Percentiles rank a stretch among this genome's conserved stretches.
These are phyloP conservation scores for Debaryomyces robertsiae DNA, from an alignment of 1,139 yeast genomes.

Conservation along the genomic window DNA sequence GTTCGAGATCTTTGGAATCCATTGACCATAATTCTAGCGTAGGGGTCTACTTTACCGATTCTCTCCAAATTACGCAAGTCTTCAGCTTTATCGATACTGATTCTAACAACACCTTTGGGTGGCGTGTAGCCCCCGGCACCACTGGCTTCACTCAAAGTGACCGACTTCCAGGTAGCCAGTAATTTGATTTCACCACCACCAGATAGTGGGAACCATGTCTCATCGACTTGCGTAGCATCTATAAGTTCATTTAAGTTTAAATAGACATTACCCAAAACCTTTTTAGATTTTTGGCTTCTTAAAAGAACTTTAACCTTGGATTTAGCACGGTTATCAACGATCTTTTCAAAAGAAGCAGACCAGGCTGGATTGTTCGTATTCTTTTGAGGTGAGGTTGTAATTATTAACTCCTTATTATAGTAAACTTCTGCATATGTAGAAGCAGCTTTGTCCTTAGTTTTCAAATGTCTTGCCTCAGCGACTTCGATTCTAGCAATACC, in stretches of 20 bases:
- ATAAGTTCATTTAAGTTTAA: conserved; percentile 70
- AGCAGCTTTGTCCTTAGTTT: conserved; percentile 46
- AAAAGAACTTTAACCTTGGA: conserved; percentile 67
- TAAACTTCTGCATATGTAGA: conserved; percentile 73
- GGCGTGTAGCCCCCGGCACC: conserved; percentile 83
- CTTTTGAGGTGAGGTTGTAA: conserved; percentile 60
- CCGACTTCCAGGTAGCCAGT: conserved; percentile 83
- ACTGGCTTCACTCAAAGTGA: conserved; percentile 62
- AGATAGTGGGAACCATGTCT: conserved; percentile 70
- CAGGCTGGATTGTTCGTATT: conserved; percentile 70
- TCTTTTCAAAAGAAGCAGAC: conserved; percentile 66
- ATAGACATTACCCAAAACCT: conserved; percentile 61
- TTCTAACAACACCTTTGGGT: conserved; percentile 89
- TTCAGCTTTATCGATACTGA: conserved; percentile 69
- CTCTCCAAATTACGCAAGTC: conserved; percentile 82
- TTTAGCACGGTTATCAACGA: conserved; percentile 73
- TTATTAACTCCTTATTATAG: conserved; percentile 59
- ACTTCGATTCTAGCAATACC: conserved; percentile 74
- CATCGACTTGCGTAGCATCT: conserved; percentile 77
- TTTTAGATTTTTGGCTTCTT: conserved; percentile 55
- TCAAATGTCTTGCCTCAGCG: conserved; percentile 54
- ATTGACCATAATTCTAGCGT: conserved; percentile 75
- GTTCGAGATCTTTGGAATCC: conserved; percentile 82
- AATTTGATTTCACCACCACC: conserved; percentile 75
- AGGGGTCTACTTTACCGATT: conserved; percentile 92